Evolutionary conservation across 345 rosid genomes (phyloP), one percentile per base, ranked within the genome.

Genomic region (Eucalyptus pauciflora): DNA sequence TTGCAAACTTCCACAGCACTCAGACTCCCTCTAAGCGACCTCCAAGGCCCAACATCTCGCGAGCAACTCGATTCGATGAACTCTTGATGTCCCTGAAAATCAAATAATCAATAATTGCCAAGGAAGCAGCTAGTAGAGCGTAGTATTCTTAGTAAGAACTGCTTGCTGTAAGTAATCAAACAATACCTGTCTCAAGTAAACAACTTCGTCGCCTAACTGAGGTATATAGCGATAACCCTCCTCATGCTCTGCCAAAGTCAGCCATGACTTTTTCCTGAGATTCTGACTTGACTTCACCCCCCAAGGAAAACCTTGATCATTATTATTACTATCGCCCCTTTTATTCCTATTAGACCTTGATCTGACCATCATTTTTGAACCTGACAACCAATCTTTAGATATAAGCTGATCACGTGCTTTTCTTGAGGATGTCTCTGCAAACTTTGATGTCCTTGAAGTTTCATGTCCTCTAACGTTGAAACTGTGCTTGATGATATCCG

Each of bases 151-250:
- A 76, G 27, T 37, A 41, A 76, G 83, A 20, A 37, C 48, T 76
- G 83, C 14, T 76, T 13, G 48, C 29, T 20, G 62, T 31, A 79
- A 83, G 88, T 48, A 48, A 86, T 37, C 27, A 45, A 51, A 81
- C 43, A 88, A 37, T 90, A 95, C 99, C 97, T 98, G 99, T 95
- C 95, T 95, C 91, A 97, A 89, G 93, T 95, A 96, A 91, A 94
- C 95, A 88, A 97, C 98, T 94, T 94, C 97, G 88, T 98, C 99
- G 37, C 97, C 97, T 71, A 94, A 94, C 93, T 97, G 99, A 48
- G 99, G 99, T 87, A 97, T 96, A 89, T 97, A 98, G 79, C 95
- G 98, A 89, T 95, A 97, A 60, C 97, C 95, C 93, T 94, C 95
- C 91, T 96, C 99, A n/a, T 94, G 97, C 93, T 91, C 95, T 69